Evolutionary conservation across 116 monocot genomes (phyloP).

Genomic region (Trichopus zeylanicus): DNA sequence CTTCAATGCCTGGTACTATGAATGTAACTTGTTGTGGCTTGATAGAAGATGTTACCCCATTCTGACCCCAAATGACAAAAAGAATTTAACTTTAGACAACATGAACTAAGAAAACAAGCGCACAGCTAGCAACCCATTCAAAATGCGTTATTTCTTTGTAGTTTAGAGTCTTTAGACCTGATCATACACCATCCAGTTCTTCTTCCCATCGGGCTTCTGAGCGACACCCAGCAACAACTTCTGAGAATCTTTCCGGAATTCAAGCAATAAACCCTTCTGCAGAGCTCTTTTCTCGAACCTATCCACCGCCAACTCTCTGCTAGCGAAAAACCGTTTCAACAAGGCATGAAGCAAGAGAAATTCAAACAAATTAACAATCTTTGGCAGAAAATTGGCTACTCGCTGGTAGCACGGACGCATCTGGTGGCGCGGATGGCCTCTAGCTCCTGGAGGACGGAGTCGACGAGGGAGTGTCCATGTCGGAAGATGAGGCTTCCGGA

Average conservation of each 20-base stretch:
- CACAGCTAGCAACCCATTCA: constrained; percentile 42
- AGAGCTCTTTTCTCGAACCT: constrained; percentile 48
- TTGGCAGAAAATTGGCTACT: constrained; percentile 13
- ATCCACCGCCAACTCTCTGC: constrained; percentile 47
- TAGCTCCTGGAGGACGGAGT: constrained; percentile 54
- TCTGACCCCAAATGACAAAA: constrained; percentile 40
- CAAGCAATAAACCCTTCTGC: constrained; percentile 81
- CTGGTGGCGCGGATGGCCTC: constrained; percentile 20
- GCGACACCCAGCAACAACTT: constrained; percentile 73
- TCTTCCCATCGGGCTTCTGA: constrained; percentile 94
- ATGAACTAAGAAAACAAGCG: too few species aligned
- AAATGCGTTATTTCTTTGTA: constrained; percentile 21
- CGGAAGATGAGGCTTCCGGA: constrained; percentile 3
- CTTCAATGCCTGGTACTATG: constrained; percentile 70
- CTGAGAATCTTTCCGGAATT: constrained; percentile 91
- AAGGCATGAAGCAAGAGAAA: background rate
- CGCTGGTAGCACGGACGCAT: constrained; percentile 21
- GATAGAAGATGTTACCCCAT: constrained; percentile 76
- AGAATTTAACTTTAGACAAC: too few species aligned
- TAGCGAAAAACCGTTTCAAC: constrained; percentile 35
- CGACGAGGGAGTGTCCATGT: constrained; percentile 27
- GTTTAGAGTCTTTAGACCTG: constrained; percentile 98
- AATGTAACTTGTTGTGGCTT: constrained; percentile 91
- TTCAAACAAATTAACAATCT: background rate
- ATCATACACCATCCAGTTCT: constrained; percentile 97